These are phyloP conservation scores for Phytopythium cucurbitacearum DNA, from an alignment of 352 stramenopile species.

Conservation along the genomic window DNA sequence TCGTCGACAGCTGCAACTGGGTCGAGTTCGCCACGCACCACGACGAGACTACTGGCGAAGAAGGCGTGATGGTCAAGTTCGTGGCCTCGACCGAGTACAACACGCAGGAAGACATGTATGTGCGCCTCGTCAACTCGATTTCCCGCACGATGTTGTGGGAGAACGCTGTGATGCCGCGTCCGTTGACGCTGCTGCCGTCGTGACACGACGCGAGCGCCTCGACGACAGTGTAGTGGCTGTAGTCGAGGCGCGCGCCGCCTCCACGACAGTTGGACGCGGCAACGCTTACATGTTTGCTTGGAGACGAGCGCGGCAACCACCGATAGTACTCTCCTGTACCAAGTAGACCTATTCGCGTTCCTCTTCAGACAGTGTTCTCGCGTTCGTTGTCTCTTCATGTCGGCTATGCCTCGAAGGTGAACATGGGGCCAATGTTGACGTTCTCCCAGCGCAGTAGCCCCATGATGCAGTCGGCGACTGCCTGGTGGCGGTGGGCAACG, in stretches of 20 bases:
- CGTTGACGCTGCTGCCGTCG: conserved; percentile 13
- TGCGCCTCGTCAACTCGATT: conserved; percentile 48
- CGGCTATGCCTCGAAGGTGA: conserved; percentile 21
- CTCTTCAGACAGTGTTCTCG: too few species aligned
- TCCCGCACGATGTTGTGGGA: conserved; percentile 54
- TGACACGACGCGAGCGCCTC: not conserved
- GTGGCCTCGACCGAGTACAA: conserved; percentile 54
- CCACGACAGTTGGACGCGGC: too few species aligned
- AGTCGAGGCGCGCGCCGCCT: too few species aligned
- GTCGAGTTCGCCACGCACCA: conserved; percentile 37
- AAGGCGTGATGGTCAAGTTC: conserved; percentile 58
- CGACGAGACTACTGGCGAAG: conserved; percentile 23
- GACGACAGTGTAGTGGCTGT: too few species aligned
- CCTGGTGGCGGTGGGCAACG: conserved; percentile 10
- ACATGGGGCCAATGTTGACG: conserved; percentile 37
- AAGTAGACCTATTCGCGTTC: too few species aligned
- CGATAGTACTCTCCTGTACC: too few species aligned
- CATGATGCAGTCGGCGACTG: conserved; percentile 42
- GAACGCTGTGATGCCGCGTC: conserved; percentile 36
- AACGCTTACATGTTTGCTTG: too few species aligned
- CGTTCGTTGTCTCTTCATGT: too few species aligned
- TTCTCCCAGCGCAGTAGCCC: conserved; percentile 53
- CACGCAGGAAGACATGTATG: conserved; percentile 48
- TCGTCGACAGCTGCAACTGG: conserved; percentile 50
- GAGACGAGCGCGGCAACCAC: too few species aligned